Evolutionary conservation across 2,329 filamentous ascomycete species (phyloP).

Genomic region (Penicillium frequentans): DNA sequence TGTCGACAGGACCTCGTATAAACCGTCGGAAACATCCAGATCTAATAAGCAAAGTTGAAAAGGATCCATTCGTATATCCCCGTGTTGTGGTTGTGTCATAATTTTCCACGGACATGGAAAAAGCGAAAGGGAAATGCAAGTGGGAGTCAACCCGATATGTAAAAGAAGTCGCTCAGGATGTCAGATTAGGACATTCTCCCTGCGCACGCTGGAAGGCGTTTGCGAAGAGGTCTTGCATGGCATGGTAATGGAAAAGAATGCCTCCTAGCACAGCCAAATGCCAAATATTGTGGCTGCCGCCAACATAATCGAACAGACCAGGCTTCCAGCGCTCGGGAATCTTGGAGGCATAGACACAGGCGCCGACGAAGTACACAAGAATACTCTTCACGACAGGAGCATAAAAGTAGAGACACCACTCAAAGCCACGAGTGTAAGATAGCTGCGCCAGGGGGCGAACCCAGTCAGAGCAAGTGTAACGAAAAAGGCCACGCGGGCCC

Average conservation of each 20-base stretch:
- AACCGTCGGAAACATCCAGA: not conserved
- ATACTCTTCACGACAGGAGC: slow-evolving; percentile 82
- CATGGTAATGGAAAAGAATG: slow-evolving; percentile 94
- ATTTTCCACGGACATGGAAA: slow-evolving; percentile 8
- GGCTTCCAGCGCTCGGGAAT: slow-evolving; percentile 91
- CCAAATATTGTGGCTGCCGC: slow-evolving; percentile 97
- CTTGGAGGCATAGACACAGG: slow-evolving; percentile 85
- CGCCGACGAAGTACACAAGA: slow-evolving; percentile 80
- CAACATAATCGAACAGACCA: slow-evolving; percentile 91
- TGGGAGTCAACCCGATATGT: not conserved
- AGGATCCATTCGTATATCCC: not conserved
- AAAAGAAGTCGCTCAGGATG: slow-evolving; percentile 15
- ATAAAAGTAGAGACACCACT: slow-evolving; percentile 87
- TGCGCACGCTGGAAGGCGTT: slow-evolving; percentile 70
- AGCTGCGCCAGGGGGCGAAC: slow-evolving; percentile 84
- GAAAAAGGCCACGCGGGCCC: slow-evolving; percentile 89
- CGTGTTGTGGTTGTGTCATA: not conserved
- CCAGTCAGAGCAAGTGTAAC: slow-evolving; percentile 83
- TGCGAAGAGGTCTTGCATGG: slow-evolving; percentile 93
- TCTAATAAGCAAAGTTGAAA: not conserved
- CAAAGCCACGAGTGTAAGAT: slow-evolving; percentile 70
- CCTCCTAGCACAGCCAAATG: slow-evolving; percentile 91
- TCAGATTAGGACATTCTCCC: slow-evolving; percentile 42
- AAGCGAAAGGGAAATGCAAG: slow-evolving; percentile 4
- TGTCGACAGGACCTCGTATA: not conserved